A percentile compares a stretch with the other conserved stretches of the same genome.
phyloP scores from a whole-genome alignment of 352 stramenopile genomes.

The Phytophthora agathidicida region DNA sequence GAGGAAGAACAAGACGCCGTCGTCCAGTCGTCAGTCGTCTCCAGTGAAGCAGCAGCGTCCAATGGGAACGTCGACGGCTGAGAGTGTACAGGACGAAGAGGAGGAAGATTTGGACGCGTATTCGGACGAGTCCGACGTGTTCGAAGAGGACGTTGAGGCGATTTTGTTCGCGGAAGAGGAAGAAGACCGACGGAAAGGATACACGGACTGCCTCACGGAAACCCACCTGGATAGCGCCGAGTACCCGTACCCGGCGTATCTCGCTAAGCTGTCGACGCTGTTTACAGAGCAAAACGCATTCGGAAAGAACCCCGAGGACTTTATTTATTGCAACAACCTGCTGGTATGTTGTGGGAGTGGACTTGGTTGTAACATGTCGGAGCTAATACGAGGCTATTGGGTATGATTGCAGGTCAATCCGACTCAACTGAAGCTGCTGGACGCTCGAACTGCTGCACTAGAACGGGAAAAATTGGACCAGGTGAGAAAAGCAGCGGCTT shows the following conservation, averaged over 20 bases:
- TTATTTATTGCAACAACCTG: constrained; percentile 84
- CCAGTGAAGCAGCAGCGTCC: constrained; percentile 10
- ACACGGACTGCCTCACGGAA: constrained; percentile 57
- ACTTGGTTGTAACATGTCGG: neutral
- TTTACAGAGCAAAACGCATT: constrained; percentile 69
- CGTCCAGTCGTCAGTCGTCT: constrained; percentile 7
- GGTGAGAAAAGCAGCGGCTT: constrained; percentile 35
- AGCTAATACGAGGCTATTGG: constrained; percentile 3
- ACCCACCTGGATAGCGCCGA: constrained; percentile 50
- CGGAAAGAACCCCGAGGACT: constrained; percentile 61
- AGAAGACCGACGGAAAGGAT: constrained; percentile 45
- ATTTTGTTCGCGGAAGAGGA: constrained; percentile 64
- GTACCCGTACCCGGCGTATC: constrained; percentile 63
- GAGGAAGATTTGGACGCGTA: constrained; percentile 51
- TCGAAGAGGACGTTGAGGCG: constrained; percentile 76
- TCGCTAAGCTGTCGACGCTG: constrained; percentile 59
- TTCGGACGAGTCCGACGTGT: constrained; percentile 74
- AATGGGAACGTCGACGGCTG: constrained; percentile 8
- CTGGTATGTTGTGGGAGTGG: constrained; percentile 43
- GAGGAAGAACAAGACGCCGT: constrained; percentile 11
- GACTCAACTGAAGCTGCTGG: constrained; percentile 42
- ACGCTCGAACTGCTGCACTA: constrained; percentile 48
- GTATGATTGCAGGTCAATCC: constrained; percentile 44
- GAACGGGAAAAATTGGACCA: constrained; percentile 47
- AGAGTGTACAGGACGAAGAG: constrained; percentile 20